Evolutionary conservation across 331 rosid genomes (phyloP).

Genomic region (Arachis monticola): DNA sequence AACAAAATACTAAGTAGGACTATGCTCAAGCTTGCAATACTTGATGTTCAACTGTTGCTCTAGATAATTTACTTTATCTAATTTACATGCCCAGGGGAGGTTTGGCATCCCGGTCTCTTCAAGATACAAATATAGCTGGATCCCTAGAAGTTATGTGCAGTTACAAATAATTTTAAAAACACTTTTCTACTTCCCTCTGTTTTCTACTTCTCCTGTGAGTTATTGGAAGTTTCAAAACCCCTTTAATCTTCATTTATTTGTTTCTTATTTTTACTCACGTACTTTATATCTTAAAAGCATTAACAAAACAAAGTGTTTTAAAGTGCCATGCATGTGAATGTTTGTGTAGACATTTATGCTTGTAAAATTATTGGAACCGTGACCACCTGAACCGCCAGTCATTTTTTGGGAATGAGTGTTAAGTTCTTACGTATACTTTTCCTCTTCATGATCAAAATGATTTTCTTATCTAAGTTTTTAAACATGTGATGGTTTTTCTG

Average conservation of each 20-base stretch:
- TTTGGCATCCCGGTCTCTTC: slow-evolving; percentile 28
- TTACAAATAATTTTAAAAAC: slow-evolving; percentile 24
- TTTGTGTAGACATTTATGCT: slow-evolving; percentile 14
- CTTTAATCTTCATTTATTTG: slow-evolving; percentile 29
- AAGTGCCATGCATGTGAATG: not conserved
- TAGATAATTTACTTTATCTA: slow-evolving; percentile 27
- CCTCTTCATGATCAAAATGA: slow-evolving; percentile 20
- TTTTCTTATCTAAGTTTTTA: slow-evolving; percentile 14
- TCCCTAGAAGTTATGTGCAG: slow-evolving; percentile 12
- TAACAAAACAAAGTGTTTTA: not conserved
- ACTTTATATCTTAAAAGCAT: not conserved
- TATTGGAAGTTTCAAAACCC: slow-evolving; percentile 19
- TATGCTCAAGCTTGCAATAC: slow-evolving; percentile 29
- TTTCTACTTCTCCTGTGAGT: slow-evolving; percentile 2
- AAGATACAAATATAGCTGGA: slow-evolving; percentile 23
- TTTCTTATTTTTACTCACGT: slow-evolving; percentile 13
- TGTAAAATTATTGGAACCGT: slow-evolving; percentile 16
- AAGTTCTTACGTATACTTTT: slow-evolving; percentile 30
- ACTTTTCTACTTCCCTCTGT: slow-evolving; percentile 5
- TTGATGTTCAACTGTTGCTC: slow-evolving; percentile 23
- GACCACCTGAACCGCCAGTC: slow-evolving; percentile 17
- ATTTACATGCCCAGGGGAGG: slow-evolving; percentile 24
- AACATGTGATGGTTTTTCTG: slow-evolving; percentile 11
- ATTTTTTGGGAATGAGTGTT: not conserved
- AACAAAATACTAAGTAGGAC: slow-evolving; percentile 25